Percentiles rank a stretch among this genome's conserved stretches.
Conservation (phyloP, 2,329 filamentous ascomycete species). For the Coleophoma crateriformis region DNA sequence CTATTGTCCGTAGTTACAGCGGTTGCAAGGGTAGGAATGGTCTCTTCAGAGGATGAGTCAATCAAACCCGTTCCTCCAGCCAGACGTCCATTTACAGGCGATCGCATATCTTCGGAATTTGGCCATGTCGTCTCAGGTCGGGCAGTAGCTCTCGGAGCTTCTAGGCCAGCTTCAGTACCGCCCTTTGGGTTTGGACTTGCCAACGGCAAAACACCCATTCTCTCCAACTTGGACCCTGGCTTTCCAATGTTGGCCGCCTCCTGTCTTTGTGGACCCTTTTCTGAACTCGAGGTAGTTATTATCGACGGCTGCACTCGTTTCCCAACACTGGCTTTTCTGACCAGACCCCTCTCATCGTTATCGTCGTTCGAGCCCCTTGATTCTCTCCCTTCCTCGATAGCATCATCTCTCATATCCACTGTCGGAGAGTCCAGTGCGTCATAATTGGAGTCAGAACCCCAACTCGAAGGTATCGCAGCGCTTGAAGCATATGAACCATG, state of each 20-base stretch:
- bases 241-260: slow-evolving; percentile 21
- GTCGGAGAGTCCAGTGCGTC: slow-evolving; percentile 14
- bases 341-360: slow-evolving; percentile 47
- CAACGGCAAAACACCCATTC: slow-evolving; percentile 12
- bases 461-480: slow-evolving; percentile 64
- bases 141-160: not conserved
- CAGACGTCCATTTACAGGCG: slow-evolving; percentile 19
- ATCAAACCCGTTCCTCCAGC: slow-evolving; percentile 21
- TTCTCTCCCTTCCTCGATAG: slow-evolving; percentile 20
- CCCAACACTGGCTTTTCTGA: slow-evolving; percentile 56
- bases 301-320: slow-evolving; percentile 54
- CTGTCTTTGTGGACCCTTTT: slow-evolving; percentile 4
- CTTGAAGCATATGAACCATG: slow-evolving; percentile 67
- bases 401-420: slow-evolving; percentile 9
- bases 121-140: slow-evolving; percentile 14
- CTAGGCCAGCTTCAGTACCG: not conserved
- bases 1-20: slow-evolving; percentile 10
- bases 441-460: slow-evolving; percentile 43
- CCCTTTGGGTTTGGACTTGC: not conserved
- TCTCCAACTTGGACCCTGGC: slow-evolving; percentile 33
- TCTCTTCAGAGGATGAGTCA: slow-evolving; percentile 20
- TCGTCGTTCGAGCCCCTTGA: slow-evolving; percentile 23
- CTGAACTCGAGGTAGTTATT: slow-evolving; percentile 37
- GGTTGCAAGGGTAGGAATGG: slow-evolving; percentile 13
- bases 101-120: slow-evolving; percentile 14